phyloP scores from a whole-genome alignment of 140 eudicot genomes.

The Ambrosia hybrid region DNA sequence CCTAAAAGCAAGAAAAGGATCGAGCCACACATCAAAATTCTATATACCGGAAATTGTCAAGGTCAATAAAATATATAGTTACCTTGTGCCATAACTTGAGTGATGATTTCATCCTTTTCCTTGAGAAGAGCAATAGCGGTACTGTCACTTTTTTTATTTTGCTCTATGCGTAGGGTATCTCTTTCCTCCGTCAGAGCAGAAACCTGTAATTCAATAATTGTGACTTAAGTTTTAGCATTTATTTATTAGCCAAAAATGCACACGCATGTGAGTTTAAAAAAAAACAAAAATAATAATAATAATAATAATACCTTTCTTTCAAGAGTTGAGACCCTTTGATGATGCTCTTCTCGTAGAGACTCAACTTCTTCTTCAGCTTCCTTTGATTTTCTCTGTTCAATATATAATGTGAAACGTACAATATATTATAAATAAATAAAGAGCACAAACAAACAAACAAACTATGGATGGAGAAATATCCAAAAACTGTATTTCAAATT shows the following conservation, averaged over 20 bases:
- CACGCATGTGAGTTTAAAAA: no score
- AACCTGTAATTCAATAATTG: slow-evolving; percentile 35
- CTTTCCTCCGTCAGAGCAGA: slow-evolving; percentile 82
- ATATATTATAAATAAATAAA: background rate
- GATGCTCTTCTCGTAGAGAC: slow-evolving; percentile 86
- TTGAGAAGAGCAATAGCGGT: slow-evolving; percentile 72
- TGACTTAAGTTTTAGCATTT: no score
- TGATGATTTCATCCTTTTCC: slow-evolving; percentile 88
- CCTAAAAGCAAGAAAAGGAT: slow-evolving; percentile 45
- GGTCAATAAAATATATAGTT: no score
- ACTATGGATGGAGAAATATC: no score
- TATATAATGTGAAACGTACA: background rate
- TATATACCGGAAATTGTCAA: background rate
- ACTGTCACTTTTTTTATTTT: slow-evolving; percentile 73
- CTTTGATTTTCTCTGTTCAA: slow-evolving; percentile 79
- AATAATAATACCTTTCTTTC: slow-evolving; percentile 83
- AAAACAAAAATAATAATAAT: no score
- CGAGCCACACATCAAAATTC: background rate
- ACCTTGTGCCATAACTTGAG: slow-evolving; percentile 99
- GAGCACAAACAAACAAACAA: no score
- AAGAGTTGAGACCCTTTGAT: slow-evolving; percentile 84
- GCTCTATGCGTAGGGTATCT: slow-evolving; percentile 84
- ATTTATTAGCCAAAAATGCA: no score
- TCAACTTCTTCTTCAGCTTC: slow-evolving; percentile 74
- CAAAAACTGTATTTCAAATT: no score